Percentiles rank a stretch among this genome's conserved stretches.
Conservation (phyloP, 2,329 filamentous ascomycete species). For the Nemania sp. region DNA sequence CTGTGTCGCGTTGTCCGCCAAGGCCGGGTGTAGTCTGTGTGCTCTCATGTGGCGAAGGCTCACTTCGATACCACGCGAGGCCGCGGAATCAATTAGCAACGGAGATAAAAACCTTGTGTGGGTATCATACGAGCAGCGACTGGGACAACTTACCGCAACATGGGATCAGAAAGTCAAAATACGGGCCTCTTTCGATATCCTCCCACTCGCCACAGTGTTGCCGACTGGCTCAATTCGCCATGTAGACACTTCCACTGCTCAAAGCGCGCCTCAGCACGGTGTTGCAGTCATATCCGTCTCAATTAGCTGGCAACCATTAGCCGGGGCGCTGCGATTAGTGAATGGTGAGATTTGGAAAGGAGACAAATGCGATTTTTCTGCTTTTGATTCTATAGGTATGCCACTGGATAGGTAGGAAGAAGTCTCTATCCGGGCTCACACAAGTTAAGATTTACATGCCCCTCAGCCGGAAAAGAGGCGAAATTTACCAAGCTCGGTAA, state of each 20-base stretch:
- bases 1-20: constrained; percentile 4
- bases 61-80: constrained; percentile 6
- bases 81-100: not conserved
- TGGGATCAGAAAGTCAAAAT: constrained; percentile 9
- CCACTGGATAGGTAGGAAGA: not conserved
- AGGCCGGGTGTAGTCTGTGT: constrained; percentile 6
- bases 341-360: constrained; percentile 11
- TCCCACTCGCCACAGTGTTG: not conserved
- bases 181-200: not conserved
- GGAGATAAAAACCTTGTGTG: not conserved
- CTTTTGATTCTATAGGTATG: constrained; percentile 25
- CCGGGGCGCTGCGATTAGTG: constrained; percentile 1
- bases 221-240: not conserved
- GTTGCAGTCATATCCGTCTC: constrained; percentile 17
- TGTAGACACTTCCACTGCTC: not conserved
- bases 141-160: not conserved
- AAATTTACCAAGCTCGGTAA: constrained; percentile 5
- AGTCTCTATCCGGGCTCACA: not conserved
- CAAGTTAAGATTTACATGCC: constrained; percentile 7
- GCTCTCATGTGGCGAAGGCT: constrained; percentile 4
- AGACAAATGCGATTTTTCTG: constrained; percentile 12
- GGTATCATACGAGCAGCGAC: not conserved
- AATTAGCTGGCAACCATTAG: constrained; percentile 3
- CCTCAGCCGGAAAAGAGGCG: constrained; percentile 10
- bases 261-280: not conserved